Base-by-base conservation (phyloP, 345 rosid species). In the Toxicodendron radicans region DNA sequence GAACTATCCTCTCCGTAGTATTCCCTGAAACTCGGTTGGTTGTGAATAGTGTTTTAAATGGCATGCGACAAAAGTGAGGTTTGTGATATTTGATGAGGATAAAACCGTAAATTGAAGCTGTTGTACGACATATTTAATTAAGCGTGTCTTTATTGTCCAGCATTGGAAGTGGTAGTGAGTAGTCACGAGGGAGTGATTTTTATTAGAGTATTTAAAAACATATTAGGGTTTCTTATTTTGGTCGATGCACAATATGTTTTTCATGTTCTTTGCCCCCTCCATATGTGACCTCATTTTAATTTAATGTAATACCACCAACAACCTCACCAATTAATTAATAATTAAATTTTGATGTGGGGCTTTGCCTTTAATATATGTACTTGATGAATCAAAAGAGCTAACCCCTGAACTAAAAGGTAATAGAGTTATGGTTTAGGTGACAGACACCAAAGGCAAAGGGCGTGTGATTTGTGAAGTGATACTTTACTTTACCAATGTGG, bases 1-100 rank as follows among this genome's bases (percentile, higher is more conserved):
- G 0, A 14, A 13, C 0, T 65, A 21, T 35, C 85, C 83, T 56
- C 83, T 56, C 61, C 18, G 51, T 0, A 3, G 24, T n/a, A 3
- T 27, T 35, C 45, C 21, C 10, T 14, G 35, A n/a, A 54, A 8
- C 4, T 8, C 11, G 8, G 45, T 18, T 27, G 43, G n/a, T 3
- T 12, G n/a, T 33, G 43, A 8, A 10, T 24, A 10, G n/a, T 24
- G 7, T 59, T 58, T 62, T 9, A 54, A n/a, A n/a, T n/a, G n/a
- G n/a, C n/a, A 3, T 35, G 66, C 33, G 32, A 54, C 12, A 4
- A 48, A 51, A 43, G 53, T 60, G 20, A 62, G 7, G 20, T 43
- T 16, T 38, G 30, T 16, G 11, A 57, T 18, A 27, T 32, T 30
- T 32, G 49, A 63, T 5, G 13, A 8, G 74, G 58, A 58, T 7